These are phyloP conservation scores for Colletotrichum theobromicola DNA, from an alignment of 2,329 filamentous ascomycete species.

Conservation along the genomic window DNA sequence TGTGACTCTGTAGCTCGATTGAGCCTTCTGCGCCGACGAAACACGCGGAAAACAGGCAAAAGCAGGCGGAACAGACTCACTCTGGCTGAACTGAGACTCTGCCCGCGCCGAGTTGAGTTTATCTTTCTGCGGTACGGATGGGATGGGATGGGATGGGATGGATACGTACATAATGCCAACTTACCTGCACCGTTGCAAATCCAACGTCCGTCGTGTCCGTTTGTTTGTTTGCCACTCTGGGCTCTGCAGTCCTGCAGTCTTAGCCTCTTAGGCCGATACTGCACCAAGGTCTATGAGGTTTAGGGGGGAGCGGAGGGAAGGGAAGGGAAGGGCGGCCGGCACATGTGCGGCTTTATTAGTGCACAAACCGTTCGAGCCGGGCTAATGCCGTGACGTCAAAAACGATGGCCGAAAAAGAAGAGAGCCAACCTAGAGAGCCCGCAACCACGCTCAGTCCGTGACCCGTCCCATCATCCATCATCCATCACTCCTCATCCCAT, in stretches of 20 bases:
- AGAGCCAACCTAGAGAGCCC: no score
- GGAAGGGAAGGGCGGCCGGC: neutral
- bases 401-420: no score
- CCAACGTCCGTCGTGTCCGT: neutral
- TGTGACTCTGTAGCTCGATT: neutral
- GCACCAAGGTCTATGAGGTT: no score
- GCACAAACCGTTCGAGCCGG: neutral
- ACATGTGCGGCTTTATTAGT: neutral
- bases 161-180: no score
- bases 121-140: no score
- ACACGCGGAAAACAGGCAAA: neutral
- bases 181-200: neutral
- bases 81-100: neutral
- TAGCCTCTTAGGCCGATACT: no score
- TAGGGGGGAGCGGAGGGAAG: no score
- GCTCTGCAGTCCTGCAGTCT: neutral
- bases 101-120: neutral
- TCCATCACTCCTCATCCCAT: neutral
- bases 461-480: neutral
- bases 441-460: conserved; percentile 1
- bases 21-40: neutral
- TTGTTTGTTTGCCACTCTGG: neutral
- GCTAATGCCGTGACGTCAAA: conserved; percentile 17
- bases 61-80: neutral
- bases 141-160: no score